Base-by-base conservation (phyloP, 495 filamentous ascomycete species). In the Penicillium odoratum region DNA sequence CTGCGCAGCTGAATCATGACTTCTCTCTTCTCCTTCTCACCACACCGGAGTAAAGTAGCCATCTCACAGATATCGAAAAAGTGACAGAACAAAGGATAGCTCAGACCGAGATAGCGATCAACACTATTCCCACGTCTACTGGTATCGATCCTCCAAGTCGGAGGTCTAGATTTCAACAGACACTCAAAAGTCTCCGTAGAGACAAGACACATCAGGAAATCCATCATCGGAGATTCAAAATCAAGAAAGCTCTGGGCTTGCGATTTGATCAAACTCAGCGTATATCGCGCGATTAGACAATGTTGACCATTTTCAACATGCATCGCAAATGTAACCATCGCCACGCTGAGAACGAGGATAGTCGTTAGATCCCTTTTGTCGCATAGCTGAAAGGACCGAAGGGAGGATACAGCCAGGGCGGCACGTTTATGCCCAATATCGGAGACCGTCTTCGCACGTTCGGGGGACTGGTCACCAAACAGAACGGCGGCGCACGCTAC, bases 291-390 rank as follows among this genome's bases (percentile, higher is more conserved):
- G 33, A 66, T 63, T 10, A 66, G 42, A 34, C 48, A 56, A 1
- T 60, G 47, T 43, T 63, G 60, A 26, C 63, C 63, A 33, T 66
- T 49, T 10, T 42, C 43, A 10, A 66, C 60, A 50, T 66, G 63
- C 63, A 66, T 63, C 15, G 63, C 63, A 48, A 66, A 63, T 25
- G 60, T 66, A 4, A 60, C 31, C 60, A 66, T 55, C 10, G 63
- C 40, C 25, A 66, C 57, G 15, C 57, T 60, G 15, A 66, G 51
- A 15, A 63, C 25, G 0, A 66, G 25, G 8, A 57, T 51, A 0
- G 55, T 63, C 5, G 44, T 43, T 4, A 66, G n/a, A 13, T 66
- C 60, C 10, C 55, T 42, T 25, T 57, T 46, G 6, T 51, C 38
- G 0, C 36, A 45, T 25, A 60, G 53, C n/a, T 42, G 10, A 21